Evolutionary conservation across 768 basidiomycete species (phyloP), one percentile per base, ranked within the genome.

Genomic region (Tylopilus sp.): DNA sequence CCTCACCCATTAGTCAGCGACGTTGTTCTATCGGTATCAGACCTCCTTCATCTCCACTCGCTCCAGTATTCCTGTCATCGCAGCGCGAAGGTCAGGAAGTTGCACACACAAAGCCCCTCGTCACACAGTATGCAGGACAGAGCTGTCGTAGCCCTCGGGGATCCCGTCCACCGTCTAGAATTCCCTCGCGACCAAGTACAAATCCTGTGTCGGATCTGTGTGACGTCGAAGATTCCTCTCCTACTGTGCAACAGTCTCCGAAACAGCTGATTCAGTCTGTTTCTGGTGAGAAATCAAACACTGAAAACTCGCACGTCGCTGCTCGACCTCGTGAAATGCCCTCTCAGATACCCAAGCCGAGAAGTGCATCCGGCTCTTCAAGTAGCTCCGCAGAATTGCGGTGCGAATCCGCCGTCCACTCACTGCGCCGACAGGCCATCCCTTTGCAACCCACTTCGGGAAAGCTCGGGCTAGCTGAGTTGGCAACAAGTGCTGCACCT

Each of bases 131-230:
- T 33, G 59, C n/a, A n/a, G n/a, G 53, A 42, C 60, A 65, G 26
- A 60, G 60, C 17, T 69, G 61, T 48, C 71, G 74, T 31, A 69
- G 75, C 45, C 75, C 74, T 40, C 70, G 72, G 25, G 78, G 79
- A 3, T 74, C 79, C 17, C 74, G 75, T 21, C 53, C 64, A 8
- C 71, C 63, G 21, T 66, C 71, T 6, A 58, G 60, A 66, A 58
- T 71, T 68, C 53, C 60, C 51, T 58, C 58, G 6, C 72, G 70
- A 41, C 57, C 66, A 17, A 73, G 70, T 35, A 57, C 52, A 56
- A 53, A 53, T 43, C 13, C 55, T 55, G 6, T 44, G n/a, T 52
- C 48, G 30, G 36, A 47, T 40, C 50, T 44, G 4, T 49, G 44
- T 31, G 47, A 44, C 41, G 22, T 52, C 15, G 33, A 47, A 5